A percentile compares a stretch with the other conserved stretches of the same genome.
phyloP scores from a whole-genome alignment of 805 yeast species.

The Ogataea parapolymorpha region DNA sequence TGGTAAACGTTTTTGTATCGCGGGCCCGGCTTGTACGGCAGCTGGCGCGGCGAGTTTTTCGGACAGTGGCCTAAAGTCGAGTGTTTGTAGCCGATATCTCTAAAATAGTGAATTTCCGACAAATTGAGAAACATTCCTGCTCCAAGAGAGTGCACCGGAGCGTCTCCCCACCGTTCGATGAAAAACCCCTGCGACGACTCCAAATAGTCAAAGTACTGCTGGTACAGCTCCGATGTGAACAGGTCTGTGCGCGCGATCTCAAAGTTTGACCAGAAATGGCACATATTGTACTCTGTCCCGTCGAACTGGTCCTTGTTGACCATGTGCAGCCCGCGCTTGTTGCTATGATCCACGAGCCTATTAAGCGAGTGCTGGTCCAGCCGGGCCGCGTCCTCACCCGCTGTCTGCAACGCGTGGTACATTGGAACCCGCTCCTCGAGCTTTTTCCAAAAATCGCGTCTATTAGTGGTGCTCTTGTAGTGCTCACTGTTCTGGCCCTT shows the following conservation, averaged over 20 bases:
- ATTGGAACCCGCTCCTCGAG: constrained; percentile 28
- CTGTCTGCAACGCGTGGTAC: constrained; percentile 20
- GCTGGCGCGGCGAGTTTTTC: constrained; percentile 53
- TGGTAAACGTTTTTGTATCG: constrained; percentile 34
- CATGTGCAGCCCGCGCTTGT: constrained; percentile 30
- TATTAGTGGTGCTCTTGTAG: constrained; percentile 24
- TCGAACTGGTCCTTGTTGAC: constrained; percentile 55
- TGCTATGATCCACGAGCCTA: constrained; percentile 38
- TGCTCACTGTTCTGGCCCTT: constrained; percentile 32
- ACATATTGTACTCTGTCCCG: constrained; percentile 66
- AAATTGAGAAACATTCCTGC: constrained; percentile 69
- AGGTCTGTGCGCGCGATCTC: constrained; percentile 84
- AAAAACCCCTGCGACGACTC: constrained; percentile 81
- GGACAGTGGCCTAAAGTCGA: constrained; percentile 85
- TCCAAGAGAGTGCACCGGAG: constrained; percentile 89
- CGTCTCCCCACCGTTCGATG: constrained; percentile 96
- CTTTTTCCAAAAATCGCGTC: constrained; percentile 27
- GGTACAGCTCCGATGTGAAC: constrained; percentile 63
- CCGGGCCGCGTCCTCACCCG: constrained; percentile 13
- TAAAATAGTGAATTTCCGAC: constrained; percentile 78
- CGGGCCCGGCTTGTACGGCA: constrained; percentile 37
- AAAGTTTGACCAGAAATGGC: constrained; percentile 92
- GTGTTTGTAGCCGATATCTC: constrained; percentile 90
- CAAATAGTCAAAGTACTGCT: constrained; percentile 61
- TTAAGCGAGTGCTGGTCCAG: constrained; percentile 34